Base-by-base conservation (phyloP, 352 stramenopile species). In the Peronosclerospora sorghi region DNA sequence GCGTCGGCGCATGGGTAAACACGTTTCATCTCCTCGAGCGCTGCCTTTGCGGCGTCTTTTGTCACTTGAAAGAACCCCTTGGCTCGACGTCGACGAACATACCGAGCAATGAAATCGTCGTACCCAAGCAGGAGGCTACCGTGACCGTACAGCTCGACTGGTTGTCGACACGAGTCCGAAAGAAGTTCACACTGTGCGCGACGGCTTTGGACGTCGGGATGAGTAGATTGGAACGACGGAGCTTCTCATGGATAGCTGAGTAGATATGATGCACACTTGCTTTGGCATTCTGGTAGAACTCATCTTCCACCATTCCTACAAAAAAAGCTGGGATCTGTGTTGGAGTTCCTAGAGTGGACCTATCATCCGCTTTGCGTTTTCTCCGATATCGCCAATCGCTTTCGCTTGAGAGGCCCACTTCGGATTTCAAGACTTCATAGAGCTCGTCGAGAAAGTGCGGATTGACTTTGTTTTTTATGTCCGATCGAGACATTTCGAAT, bases 81-180 rank as follows among this genome's bases (percentile, higher is more conserved):
- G 7, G 27, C 32, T 51, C 42, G 35, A 41, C 62, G 54, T 12
- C 56, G 53, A 20, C 54, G 65, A 21, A 84, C 41, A 42, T 54
- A 78, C 8, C 42, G 61, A 29, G 60, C 44, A 19, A 86, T 50
- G 36, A 79, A 86, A 4, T 48, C 43, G 32, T 86, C 74, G 37
- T 86, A 83, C 32, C 68, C 64, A 26, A 73, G 48, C 43, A 84
- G 45, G 17, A 83, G 19, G 5, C 70, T 66, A 5, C 48, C 24
- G 43, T 73, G 54, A 1, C 60, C 73, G 24, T 77, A 66, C 6
- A 38, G 27, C 3, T 45, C 27, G 12, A 65, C 30, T 74, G 80
- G 20, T 48, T 41, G 14, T 47, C 44, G 58, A 68, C 68, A 13
- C 71, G 68, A 24, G 49, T 26, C 12, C 56, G 45, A 32, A 86